A percentile compares a stretch with the other conserved stretches of the same genome.
phyloP scores from a whole-genome alignment of 257 asterid genomes.

The Asclepias syriaca region DNA sequence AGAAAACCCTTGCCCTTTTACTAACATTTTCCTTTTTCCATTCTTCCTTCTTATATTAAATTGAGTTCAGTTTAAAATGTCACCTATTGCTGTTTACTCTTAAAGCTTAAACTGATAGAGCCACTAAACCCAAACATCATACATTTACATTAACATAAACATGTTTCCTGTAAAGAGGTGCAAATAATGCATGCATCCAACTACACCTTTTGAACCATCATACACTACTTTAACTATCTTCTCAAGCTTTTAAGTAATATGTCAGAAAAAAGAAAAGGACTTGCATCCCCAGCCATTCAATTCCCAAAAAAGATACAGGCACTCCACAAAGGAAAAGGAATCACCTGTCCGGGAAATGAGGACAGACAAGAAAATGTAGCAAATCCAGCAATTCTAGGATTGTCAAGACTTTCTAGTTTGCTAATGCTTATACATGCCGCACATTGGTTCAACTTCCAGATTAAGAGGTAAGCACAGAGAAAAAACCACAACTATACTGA shows the following conservation, averaged over 20 bases:
- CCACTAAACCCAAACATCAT: background rate
- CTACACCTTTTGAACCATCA: background rate
- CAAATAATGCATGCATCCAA: background rate
- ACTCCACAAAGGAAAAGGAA: background rate
- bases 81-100: too few relatives aligned
- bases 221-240: background rate
- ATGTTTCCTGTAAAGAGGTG: background rate
- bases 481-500: background rate
- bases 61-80: too few relatives aligned
- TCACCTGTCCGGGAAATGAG: background rate
- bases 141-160: background rate
- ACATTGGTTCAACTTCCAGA: background rate
- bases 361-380: background rate
- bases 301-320: background rate
- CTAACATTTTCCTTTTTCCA: too few relatives aligned
- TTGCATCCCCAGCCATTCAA: background rate
- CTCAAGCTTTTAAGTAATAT: background rate
- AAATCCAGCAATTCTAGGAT: background rate
- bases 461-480: background rate
- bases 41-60: too few relatives aligned
- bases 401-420: background rate
- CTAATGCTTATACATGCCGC: background rate
- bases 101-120: too few relatives aligned
- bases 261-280: background rate
- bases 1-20: background rate